These are phyloP conservation scores for Cicer arietinum DNA, from an alignment of 306 rosid species.

Conservation along the genomic window DNA sequence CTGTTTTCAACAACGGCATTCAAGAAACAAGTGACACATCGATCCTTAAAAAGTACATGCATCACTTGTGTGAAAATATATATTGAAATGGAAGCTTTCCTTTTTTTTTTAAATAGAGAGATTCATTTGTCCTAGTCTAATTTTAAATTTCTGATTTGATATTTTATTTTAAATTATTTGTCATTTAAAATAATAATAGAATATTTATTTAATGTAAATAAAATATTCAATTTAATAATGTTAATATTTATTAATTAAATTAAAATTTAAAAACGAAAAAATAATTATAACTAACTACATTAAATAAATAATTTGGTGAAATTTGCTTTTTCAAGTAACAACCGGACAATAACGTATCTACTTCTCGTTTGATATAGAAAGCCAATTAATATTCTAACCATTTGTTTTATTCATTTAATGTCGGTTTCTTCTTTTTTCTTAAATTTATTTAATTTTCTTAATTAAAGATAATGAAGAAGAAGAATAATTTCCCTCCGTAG, in stretches of 20 bases:
- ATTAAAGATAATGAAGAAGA: neutral
- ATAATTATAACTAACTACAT: neutral
- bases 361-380: slow-evolving; percentile 11
- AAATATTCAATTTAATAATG: too few species aligned
- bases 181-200: too few species aligned
- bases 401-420: slow-evolving; percentile 6
- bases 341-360: slow-evolving; percentile 42
- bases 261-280: too few species aligned
- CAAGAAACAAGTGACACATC: slow-evolving; percentile 48
- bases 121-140: neutral
- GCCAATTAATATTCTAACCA: neutral
- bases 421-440: neutral
- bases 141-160: too few species aligned
- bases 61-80: slow-evolving; percentile 11
- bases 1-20: slow-evolving; percentile 37
- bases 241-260: too few species aligned
- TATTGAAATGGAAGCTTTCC: slow-evolving; percentile 57
- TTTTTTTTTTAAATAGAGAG: too few species aligned
- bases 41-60: slow-evolving; percentile 17
- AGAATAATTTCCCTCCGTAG: neutral
- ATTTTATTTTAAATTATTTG: too few species aligned
- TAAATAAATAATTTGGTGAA: slow-evolving; percentile 42
- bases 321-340: slow-evolving; percentile 14
- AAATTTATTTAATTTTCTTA: neutral
- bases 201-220: too few species aligned